Conservation (phyloP, 306 rosid species). For the Dryas alaskensis region DNA sequence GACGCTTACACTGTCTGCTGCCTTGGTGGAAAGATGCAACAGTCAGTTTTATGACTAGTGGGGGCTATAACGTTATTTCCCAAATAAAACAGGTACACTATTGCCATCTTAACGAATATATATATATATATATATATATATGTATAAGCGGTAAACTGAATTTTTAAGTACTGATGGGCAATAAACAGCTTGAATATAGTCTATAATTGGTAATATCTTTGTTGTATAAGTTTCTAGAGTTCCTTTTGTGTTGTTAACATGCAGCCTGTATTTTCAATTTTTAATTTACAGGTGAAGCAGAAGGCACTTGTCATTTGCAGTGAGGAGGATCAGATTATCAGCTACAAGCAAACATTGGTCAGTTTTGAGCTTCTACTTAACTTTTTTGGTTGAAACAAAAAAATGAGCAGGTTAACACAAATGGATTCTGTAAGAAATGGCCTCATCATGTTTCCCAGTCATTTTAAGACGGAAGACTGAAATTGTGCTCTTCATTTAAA, state of each 20-base stretch:
- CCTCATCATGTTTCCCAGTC: not conserved
- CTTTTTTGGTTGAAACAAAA: not conserved
- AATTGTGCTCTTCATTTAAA: not conserved
- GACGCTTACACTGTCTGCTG: constrained; percentile 51
- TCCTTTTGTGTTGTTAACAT: not conserved
- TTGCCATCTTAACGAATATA: not conserved
- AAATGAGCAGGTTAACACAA: not conserved
- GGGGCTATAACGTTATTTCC: constrained; percentile 49
- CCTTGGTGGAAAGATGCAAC: constrained; percentile 66
- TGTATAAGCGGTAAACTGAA: not conserved
- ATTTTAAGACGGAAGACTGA: not conserved
- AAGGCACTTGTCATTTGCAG: constrained; percentile 46
- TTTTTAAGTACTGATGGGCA: not conserved
- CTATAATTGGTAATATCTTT: too few species aligned
- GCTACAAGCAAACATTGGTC: constrained; percentile 50
- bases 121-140: not conserved
- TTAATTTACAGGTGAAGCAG: constrained; percentile 45
- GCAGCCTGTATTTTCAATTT: not conserved
- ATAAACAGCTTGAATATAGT: not conserved
- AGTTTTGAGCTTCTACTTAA: constrained; percentile 25
- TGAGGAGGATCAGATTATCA: constrained; percentile 43
- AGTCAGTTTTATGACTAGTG: constrained; percentile 43
- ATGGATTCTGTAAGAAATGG: not conserved
- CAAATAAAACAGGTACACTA: constrained; percentile 43
- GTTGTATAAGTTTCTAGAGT: not conserved